phyloP scores from a whole-genome alignment of 1,284 basidiomycete genomes.

The Malassezia furfur region DNA sequence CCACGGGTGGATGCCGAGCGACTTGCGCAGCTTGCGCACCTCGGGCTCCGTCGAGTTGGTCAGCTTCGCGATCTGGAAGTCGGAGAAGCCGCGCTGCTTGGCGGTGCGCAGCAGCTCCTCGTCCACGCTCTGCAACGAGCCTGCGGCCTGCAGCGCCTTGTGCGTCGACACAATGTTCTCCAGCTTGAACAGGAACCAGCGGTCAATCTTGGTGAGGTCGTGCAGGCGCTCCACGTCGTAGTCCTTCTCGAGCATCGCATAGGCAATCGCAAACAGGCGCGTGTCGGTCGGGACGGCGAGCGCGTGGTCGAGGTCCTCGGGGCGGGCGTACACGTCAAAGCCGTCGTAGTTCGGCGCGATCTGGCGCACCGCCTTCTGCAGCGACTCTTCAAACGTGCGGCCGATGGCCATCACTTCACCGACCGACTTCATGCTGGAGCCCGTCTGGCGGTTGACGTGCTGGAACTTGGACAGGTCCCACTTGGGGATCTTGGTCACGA shows the following conservation, averaged over 20 bases:
- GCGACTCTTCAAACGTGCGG: slow-evolving; percentile 93
- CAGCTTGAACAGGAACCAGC: slow-evolving; percentile 97
- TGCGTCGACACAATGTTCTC: slow-evolving; percentile 71
- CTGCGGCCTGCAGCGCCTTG: slow-evolving; percentile 47
- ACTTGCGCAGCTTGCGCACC: slow-evolving; percentile 77
- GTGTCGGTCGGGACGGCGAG: slow-evolving; percentile 70
- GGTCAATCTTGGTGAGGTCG: slow-evolving; percentile 90
- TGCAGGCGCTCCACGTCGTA: slow-evolving; percentile 85
- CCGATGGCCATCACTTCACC: slow-evolving; percentile 99
- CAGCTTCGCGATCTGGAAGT: slow-evolving; percentile 77
- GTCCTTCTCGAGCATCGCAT: slow-evolving; percentile 87
- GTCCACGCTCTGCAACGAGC: slow-evolving; percentile 56
- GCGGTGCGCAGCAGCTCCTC: slow-evolving; percentile 42
- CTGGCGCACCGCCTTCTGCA: slow-evolving; percentile 97
- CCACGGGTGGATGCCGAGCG: slow-evolving; percentile 79
- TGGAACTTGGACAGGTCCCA: slow-evolving; percentile 99
- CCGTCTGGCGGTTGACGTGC: slow-evolving; percentile 82
- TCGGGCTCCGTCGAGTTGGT: slow-evolving; percentile 59
- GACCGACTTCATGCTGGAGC: slow-evolving; percentile 97
- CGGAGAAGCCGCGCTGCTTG: slow-evolving; percentile 64
- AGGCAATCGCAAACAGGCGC: slow-evolving; percentile 90
- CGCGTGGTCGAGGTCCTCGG: slow-evolving; percentile 71
- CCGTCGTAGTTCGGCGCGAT: slow-evolving; percentile 73
- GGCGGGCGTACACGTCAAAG: slow-evolving; percentile 62
- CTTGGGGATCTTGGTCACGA: slow-evolving; percentile 98